A percentile compares a stretch with the other conserved stretches of the same genome.
Conservation (phyloP, 495 filamentous ascomycete species). For the Podospora fimiseda region DNA sequence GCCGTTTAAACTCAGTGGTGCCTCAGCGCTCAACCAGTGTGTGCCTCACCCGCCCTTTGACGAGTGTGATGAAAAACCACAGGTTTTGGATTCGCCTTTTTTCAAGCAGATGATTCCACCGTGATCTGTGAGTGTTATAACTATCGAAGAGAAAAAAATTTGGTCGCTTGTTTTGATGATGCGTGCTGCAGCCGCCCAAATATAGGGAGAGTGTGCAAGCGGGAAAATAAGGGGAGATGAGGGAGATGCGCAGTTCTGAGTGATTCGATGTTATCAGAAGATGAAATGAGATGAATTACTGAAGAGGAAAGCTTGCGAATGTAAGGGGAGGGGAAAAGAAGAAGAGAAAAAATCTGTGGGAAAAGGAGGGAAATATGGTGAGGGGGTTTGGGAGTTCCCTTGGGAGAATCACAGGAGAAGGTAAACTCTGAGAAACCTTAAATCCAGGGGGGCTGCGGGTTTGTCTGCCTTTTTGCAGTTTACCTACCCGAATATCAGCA, state of each 20-base stretch:
- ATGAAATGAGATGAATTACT: too few relatives aligned
- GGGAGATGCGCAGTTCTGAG: too few relatives aligned
- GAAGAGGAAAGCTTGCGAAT: too few relatives aligned
- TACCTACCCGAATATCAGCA: neutral
- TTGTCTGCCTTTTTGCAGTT: neutral
- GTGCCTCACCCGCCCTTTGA: neutral
- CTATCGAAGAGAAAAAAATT: neutral
- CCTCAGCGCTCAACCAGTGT: neutral
- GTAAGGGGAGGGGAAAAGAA: neutral
- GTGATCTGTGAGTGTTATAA: neutral
- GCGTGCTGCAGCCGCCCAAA: neutral
- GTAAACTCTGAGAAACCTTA: neutral
- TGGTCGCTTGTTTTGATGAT: neutral
- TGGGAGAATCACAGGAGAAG: neutral
- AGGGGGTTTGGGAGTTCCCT: too few relatives aligned
- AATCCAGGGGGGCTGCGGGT: neutral
- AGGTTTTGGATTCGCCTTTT: neutral
- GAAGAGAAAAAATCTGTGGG: neutral
- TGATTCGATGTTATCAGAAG: too few relatives aligned
- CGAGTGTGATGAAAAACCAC: neutral
- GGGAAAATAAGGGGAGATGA: neutral
- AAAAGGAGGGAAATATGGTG: neutral
- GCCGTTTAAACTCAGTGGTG: neutral
- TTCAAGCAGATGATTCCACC: neutral
- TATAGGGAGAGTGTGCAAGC: neutral